phyloP scores from a whole-genome alignment of 2,329 filamentous ascomycete genomes.

The Arachnopeziza araneosa region DNA sequence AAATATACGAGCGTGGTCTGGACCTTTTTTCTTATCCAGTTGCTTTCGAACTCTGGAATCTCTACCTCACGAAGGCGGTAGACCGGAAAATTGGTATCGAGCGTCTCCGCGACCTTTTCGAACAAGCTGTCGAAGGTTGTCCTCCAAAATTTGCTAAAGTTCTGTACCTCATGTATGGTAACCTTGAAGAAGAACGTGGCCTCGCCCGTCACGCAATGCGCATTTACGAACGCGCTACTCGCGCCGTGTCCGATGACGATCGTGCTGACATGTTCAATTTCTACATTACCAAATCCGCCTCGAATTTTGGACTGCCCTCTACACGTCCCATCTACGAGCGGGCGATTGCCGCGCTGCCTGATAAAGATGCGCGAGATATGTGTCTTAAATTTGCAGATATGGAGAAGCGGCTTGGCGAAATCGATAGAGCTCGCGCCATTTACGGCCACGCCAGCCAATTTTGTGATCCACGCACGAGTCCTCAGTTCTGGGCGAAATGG shows the following conservation, averaged over 20 bases:
- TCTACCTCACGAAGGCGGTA: constrained; percentile 95
- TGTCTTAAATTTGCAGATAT: constrained; percentile 98
- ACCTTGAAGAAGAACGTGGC: constrained; percentile 90
- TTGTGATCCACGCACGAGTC: constrained; percentile 87
- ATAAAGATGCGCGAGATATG: constrained; percentile 92
- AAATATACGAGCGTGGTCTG: constrained; percentile 90
- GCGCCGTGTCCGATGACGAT: constrained; percentile 91
- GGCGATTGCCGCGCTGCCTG: constrained; percentile 87
- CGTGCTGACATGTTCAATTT: constrained; percentile 98
- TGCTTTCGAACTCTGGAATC: constrained; percentile 96
- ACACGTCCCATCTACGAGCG: constrained; percentile 95
- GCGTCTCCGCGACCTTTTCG: constrained; percentile 87
- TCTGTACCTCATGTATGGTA: constrained; percentile 97
- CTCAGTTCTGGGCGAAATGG: constrained; percentile 94
- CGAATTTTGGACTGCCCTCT: constrained; percentile 94
- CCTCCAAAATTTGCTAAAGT: constrained; percentile 95
- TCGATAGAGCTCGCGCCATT: constrained; percentile 90
- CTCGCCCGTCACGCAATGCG: constrained; percentile 96
- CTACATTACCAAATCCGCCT: constrained; percentile 97
- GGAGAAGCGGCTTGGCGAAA: constrained; percentile 86
- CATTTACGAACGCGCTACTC: constrained; percentile 94
- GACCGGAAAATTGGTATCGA: constrained; percentile 96
- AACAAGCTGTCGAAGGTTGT: constrained; percentile 92
- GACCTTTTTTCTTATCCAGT: constrained; percentile 99
- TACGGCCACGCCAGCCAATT: constrained; percentile 97